These are phyloP conservation scores for Calocera cornea DNA, from an alignment of 768 basidiomycete species.

Conservation along the genomic window DNA sequence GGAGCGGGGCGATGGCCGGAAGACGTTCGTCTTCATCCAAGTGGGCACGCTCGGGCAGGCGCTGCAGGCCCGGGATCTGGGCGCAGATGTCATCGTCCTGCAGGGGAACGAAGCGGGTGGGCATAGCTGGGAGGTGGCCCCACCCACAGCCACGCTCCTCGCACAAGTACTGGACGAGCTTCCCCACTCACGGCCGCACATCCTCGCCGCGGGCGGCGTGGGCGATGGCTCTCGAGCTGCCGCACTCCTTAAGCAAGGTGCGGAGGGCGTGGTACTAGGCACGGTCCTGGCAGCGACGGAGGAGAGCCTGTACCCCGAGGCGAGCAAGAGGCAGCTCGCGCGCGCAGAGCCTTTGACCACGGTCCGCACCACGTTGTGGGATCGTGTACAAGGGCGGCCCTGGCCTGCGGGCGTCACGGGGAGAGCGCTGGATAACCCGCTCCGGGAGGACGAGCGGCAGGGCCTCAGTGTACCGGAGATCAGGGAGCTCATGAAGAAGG, in stretches of 20 bases:
- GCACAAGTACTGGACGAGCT: constrained; percentile 38
- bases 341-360: constrained; percentile 22
- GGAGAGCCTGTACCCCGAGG: constrained; percentile 44
- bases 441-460: constrained; percentile 42
- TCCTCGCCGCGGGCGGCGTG: constrained; percentile 67
- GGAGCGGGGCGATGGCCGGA: constrained; percentile 24
- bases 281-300: constrained; percentile 60
- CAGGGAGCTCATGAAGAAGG: constrained; percentile 35
- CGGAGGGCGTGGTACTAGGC: constrained; percentile 53
- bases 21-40: constrained; percentile 49
- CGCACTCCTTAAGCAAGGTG: constrained; percentile 50
- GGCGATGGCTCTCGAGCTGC: constrained; percentile 53
- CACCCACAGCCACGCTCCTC: constrained; percentile 48
- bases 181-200: constrained; percentile 30
- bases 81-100: constrained; percentile 58
- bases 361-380: constrained; percentile 50
- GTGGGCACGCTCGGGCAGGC: constrained; percentile 49
- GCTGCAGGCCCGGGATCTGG: constrained; percentile 49
- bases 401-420: constrained; percentile 37
- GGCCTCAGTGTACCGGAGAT: constrained; percentile 35
- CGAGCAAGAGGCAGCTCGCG: constrained; percentile 40
- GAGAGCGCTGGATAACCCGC: constrained; percentile 42
- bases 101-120: constrained; percentile 81
- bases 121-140: constrained; percentile 46
- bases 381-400: constrained; percentile 21